These are phyloP conservation scores for Hanseniaspora guilliermondii DNA, from an alignment of 805 yeast genomes.

Conservation along the genomic window DNA sequence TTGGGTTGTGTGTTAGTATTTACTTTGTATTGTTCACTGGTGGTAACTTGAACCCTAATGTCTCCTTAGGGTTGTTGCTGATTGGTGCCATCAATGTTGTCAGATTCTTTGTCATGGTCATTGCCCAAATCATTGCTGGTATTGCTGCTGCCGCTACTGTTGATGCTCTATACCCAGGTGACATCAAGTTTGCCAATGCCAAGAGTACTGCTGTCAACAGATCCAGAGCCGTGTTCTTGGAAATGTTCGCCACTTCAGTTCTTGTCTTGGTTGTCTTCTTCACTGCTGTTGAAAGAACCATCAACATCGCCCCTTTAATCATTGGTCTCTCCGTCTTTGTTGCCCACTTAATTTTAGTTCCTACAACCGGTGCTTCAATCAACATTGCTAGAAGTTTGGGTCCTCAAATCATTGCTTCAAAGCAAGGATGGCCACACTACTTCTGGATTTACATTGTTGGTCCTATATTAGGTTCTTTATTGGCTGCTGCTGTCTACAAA, in stretches of 20 bases:
- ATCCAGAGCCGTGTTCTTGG: constrained; percentile 66
- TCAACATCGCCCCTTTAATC: constrained; percentile 67
- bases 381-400: constrained; percentile 87
- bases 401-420: constrained; percentile 54
- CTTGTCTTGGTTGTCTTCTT: constrained; percentile 66
- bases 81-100: constrained; percentile 63
- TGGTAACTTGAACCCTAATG: constrained; percentile 85
- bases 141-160: constrained; percentile 90
- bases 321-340: constrained; percentile 74
- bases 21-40: constrained; percentile 58
- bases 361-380: constrained; percentile 81
- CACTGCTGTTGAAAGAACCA: constrained; percentile 71
- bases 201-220: constrained; percentile 62
- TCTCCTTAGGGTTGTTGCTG: constrained; percentile 57
- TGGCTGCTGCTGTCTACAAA: constrained; percentile 60
- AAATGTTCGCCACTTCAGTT: constrained; percentile 65
- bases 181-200: constrained; percentile 54
- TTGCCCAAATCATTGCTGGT: constrained; percentile 69
- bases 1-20: constrained; percentile 65
- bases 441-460: constrained; percentile 94
- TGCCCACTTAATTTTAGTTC: constrained; percentile 70
- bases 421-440: constrained; percentile 57
- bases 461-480: constrained; percentile 56
- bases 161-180: constrained; percentile 73
- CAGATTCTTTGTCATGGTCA: constrained; percentile 52